Evolutionary conservation across 2,329 filamentous ascomycete genomes (phyloP), one percentile per base, ranked within the genome.

Genomic region (Amauroascus niger): DNA sequence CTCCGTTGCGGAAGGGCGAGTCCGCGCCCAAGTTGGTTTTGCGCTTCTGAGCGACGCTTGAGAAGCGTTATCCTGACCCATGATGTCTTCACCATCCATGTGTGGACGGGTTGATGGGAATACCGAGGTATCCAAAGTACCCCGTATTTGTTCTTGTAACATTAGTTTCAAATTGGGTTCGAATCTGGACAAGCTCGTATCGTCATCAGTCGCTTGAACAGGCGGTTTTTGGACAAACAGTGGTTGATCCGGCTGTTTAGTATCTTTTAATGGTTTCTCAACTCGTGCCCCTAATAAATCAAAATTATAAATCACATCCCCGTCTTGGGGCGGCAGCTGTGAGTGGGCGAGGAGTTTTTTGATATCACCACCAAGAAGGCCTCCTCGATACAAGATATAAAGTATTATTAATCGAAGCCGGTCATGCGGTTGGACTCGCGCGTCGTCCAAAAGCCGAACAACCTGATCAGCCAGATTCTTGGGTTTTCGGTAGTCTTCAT

Each of bases 11-110:
- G 82, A 80, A 44, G 85, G 79, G 41, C 88, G 83, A 8, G 87
- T 84, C 51, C 88, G 87, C 1, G 93, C 93, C 93, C 93, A 98
- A 40, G 90, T 95, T 1, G 91, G 93, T 64, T 95, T 94, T 14
- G 89, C 89, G 8, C 88, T 87, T 55, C 93, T 86, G 22, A 98
- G 78, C 13, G 91, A 97, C 11, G 86, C 81, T 59, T 87, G 76
- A 1, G 74, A 71, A 33, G 73, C 75, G 60, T 84, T 73, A 40
- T 76, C 82, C 14, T 70, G 69, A 22, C 62, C 63, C 53, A 67
- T 64, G 22, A 66, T 62, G 14, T 65, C 65, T 26, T 74, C 72
- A 18, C 67, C 62, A 39, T 75, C 74, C 39, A 82, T 70, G 5
- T 85, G 83, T 3, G 84, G 84, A 57, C 86, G 84, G 55, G 85